Evolutionary conservation across 306 rosid species (phyloP), one percentile per base, ranked within the genome.

Genomic region (Crotalaria pallida): DNA sequence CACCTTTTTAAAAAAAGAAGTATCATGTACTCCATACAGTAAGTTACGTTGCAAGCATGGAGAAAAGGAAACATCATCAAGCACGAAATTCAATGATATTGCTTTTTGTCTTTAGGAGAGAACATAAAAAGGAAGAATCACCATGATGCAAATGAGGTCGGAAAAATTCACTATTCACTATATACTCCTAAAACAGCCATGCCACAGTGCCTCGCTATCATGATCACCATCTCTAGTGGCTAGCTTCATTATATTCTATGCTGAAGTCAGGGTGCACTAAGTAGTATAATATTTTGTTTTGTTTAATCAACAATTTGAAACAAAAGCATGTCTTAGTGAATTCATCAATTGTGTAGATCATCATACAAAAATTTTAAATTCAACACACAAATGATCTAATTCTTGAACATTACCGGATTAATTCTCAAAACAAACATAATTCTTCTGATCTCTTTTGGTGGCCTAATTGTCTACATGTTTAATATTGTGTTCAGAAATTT

Each of bases 41-140:
- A 33, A 17, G 16, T 13, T 19, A 17, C 36, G 23, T 34, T 69
- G 40, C 47, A 63, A 63, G 26, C 48, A 59, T 33, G 12, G 21
- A 69, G 56, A 38, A 16, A 51, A 22, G 11, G 27, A 45, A 58
- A 50, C 26, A 57, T 34, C 22, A 15, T 44, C 2, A 15, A 50
- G 40, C 68, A 59, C 48, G 53, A 48, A 49, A 17, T 12, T 58
- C 40, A 58, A 24, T 59, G 63, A 53, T 13, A 34, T 24, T 38
- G 6, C 40, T 18, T 75, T 75, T 59, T 60, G 70, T 38, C 63
- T 59, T 76, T 50, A 40, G 65, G 34, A 36, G 13, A 68, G 7
- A 49, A 67, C 17, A 58, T 45, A 67, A 62, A 29, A 34, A n/a
- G n/a, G 47, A 13, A 18, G 8, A 48, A 48, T 31, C 58, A 52